These are phyloP conservation scores for Cotoneaster glaucophyllus DNA, from an alignment of 306 rosid species.

Conservation along the genomic window DNA sequence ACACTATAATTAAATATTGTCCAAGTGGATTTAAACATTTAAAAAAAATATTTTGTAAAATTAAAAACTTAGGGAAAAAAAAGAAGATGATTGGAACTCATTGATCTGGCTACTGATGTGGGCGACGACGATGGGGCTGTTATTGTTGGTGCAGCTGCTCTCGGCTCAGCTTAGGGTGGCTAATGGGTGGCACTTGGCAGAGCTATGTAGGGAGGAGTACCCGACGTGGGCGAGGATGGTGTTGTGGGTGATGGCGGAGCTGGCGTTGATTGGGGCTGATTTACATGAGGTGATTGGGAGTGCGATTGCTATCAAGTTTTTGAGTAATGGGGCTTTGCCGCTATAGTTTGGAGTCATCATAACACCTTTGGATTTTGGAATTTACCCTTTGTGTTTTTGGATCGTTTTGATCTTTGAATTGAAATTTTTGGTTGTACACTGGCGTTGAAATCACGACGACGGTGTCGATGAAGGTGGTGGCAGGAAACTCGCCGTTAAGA, in stretches of 20 bases:
- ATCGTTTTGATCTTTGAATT: background rate
- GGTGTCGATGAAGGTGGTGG: no score
- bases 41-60: no score
- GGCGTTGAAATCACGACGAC: no score
- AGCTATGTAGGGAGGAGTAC: conserved; percentile 87
- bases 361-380: conserved; percentile 55
- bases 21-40: no score
- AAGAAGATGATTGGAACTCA: conserved; percentile 38
- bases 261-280: conserved; percentile 84
- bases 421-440: no score
- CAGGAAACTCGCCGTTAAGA: no score
- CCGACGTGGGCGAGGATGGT: conserved; percentile 71
- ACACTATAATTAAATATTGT: no score
- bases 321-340: conserved; percentile 64
- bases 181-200: conserved; percentile 82
- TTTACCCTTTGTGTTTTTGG: background rate
- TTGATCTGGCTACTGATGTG: conserved; percentile 80
- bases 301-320: conserved; percentile 81
- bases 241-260: conserved; percentile 88
- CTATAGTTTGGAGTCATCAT: conserved; percentile 88
- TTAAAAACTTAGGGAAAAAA: no score
- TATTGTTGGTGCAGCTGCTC: conserved; percentile 52
- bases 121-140: conserved; percentile 86
- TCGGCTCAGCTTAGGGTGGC: conserved; percentile 89
- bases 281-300: conserved; percentile 97